phyloP scores from a whole-genome alignment of 495 filamentous ascomycete species.

The Haplographium delicatum region DNA sequence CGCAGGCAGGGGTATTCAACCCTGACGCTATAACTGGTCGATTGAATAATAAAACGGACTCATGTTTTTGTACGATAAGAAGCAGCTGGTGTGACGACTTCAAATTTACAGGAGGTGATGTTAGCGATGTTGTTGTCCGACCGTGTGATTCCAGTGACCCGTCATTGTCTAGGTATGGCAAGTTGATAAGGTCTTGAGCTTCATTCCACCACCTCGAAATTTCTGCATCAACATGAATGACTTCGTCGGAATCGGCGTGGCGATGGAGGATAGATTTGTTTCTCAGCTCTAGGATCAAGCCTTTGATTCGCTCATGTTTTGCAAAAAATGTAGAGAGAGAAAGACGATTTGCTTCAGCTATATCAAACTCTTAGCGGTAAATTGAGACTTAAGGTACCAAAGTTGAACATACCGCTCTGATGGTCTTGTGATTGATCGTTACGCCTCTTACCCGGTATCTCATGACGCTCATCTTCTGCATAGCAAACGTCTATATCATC shows the following conservation, averaged over 20 bases:
- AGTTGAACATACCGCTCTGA: too few relatives aligned
- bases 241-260: slow-evolving; percentile 9
- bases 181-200: slow-evolving; percentile 13
- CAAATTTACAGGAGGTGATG: neutral
- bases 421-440: too few relatives aligned
- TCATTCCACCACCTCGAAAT: slow-evolving; percentile 19
- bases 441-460: too few relatives aligned
- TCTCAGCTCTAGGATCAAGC: slow-evolving; percentile 15
- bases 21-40: slow-evolving; percentile 14
- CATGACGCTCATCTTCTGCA: slow-evolving; percentile 32
- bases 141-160: neutral
- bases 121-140: neutral
- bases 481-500: slow-evolving; percentile 51
- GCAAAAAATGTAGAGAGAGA: slow-evolving; percentile 9
- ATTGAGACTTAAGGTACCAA: too few relatives aligned
- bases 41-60: slow-evolving; percentile 13
- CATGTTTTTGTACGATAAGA: slow-evolving; percentile 15
- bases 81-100: slow-evolving; percentile 12
- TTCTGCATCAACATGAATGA: slow-evolving; percentile 12
- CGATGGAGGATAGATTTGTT: slow-evolving; percentile 11
- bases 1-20: slow-evolving; percentile 5
- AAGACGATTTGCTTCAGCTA: too few relatives aligned
- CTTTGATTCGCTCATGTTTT: slow-evolving; percentile 11
- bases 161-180: neutral
- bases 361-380: too few relatives aligned